Percentiles rank a stretch among this genome's conserved stretches.
Evolutionary conservation across 73 alveolate genomes (phyloP).

Genomic region (Paramecium sexaurelia): DNA sequence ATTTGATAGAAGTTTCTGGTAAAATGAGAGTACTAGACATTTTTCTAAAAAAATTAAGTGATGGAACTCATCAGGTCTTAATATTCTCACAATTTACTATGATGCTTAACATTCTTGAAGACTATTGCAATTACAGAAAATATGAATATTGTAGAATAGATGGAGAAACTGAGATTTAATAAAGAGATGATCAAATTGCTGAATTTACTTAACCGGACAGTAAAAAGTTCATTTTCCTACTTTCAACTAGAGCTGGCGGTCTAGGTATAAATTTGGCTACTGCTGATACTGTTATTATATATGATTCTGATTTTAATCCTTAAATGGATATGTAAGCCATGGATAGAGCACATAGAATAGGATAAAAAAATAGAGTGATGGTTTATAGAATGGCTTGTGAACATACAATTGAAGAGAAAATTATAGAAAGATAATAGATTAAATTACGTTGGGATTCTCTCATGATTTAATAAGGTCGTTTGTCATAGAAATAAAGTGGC

Average conservation of each 20-base stretch:
- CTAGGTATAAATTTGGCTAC: conserved; percentile 97
- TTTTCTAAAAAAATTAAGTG: conserved; percentile 79
- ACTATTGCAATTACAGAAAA: conserved; percentile 95
- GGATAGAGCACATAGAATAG: conserved; percentile 99
- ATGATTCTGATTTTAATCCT: conserved; percentile 99
- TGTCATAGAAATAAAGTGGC: conserved; percentile 77
- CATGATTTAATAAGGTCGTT: conserved; percentile 95
- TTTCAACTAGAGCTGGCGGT: conserved; percentile 99
- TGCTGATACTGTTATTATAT: conserved; percentile 98
- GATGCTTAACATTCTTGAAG: conserved; percentile 98
- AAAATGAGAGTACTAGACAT: conserved; percentile 91
- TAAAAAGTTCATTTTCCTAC: conserved; percentile 91
- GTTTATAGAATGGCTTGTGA: conserved; percentile 94
- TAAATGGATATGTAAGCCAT: conserved; percentile 99
- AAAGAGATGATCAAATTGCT: conserved; percentile 79
- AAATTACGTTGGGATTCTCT: conserved; percentile 96
- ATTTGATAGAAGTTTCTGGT: conserved; percentile 83
- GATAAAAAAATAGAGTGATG: conserved; percentile 95
- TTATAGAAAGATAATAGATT: conserved; percentile 95
- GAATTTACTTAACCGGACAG: conserved; percentile 79
- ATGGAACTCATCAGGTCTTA: conserved; percentile 83
- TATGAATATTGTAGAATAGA: conserved; percentile 96
- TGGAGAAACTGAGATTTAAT: conserved; percentile 86
- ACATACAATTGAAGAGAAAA: conserved; percentile 97
- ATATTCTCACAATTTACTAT: conserved; percentile 94